Percentiles rank a stretch among this genome's conserved stretches.
phyloP scores from a whole-genome alignment of 2,329 filamentous ascomycete species.

The Emmonsia crescens region DNA sequence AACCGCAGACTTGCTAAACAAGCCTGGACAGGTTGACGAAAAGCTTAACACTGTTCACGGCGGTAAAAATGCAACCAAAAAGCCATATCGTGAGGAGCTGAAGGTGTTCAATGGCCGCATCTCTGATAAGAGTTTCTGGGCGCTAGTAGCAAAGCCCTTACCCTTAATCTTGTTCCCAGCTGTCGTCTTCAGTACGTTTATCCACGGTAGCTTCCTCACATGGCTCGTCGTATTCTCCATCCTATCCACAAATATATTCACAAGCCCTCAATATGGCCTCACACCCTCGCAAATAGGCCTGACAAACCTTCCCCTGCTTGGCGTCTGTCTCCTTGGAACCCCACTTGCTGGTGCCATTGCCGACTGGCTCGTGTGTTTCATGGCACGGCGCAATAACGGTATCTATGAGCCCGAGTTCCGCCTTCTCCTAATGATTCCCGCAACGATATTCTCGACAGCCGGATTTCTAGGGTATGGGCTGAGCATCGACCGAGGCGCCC shows the following conservation, averaged over 20 bases:
- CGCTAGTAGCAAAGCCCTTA: conserved; percentile 15
- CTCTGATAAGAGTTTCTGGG: conserved; percentile 9
- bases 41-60: neutral
- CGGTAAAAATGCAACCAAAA: neutral
- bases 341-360: conserved; percentile 21
- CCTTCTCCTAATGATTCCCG: conserved; percentile 18
- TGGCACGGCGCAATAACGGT: conserved; percentile 31
- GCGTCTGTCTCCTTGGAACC: conserved; percentile 19
- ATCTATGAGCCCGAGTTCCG: conserved; percentile 30
- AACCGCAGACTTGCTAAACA: conserved; percentile 25
- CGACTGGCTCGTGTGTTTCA: conserved; percentile 20
- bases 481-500: conserved; percentile 21
- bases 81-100: conserved; percentile 2
- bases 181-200: conserved; percentile 25
- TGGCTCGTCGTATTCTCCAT: conserved; percentile 30
- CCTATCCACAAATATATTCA: conserved; percentile 24
- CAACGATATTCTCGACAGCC: conserved; percentile 22
- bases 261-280: conserved; percentile 26
- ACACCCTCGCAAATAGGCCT: conserved; percentile 24
- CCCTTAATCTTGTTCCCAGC: conserved; percentile 24
- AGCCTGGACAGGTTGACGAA: neutral
- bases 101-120: conserved; percentile 8
- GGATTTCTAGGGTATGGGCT: conserved; percentile 35
- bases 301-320: conserved; percentile 21
- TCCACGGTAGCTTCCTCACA: conserved; percentile 25